Conservation (phyloP, 2,329 filamentous ascomycete genomes). For the Xylogone sp. region DNA sequence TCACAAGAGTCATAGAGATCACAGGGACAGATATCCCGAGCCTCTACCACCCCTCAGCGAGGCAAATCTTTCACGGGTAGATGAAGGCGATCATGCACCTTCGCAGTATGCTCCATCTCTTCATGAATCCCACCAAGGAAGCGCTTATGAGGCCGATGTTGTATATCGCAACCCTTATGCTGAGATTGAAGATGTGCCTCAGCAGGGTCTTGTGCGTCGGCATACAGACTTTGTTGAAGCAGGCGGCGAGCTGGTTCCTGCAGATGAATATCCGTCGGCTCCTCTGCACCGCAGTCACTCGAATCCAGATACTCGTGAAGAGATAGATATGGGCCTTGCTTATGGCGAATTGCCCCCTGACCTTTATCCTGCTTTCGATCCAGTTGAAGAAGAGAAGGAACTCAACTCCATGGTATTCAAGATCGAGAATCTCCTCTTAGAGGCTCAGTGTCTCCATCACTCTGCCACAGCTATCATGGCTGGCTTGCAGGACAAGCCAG, state of each 20-base stretch:
- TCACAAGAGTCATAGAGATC: constrained; percentile 13
- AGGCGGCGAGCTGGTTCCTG: constrained; percentile 1
- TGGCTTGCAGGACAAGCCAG: constrained; percentile 76
- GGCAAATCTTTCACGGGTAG: constrained; percentile 17
- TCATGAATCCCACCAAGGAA: background rate
- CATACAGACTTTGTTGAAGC: constrained; percentile 20
- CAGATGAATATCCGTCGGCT: constrained; percentile 13
- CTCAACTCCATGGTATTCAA: constrained; percentile 66
- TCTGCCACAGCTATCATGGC: constrained; percentile 79
- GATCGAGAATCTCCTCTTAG: constrained; percentile 75
- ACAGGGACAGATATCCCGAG: constrained; percentile 3
- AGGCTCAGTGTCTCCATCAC: constrained; percentile 85
- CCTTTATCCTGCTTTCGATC: constrained; percentile 46
- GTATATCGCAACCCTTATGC: constrained; percentile 6
- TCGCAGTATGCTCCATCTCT: background rate
- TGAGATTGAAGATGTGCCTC: constrained; percentile 13
- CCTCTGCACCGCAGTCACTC: constrained; percentile 19
- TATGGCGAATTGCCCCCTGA: constrained; percentile 81
- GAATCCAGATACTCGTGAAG: constrained; percentile 26
- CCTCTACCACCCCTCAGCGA: constrained; percentile 20
- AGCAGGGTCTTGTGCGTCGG: constrained; percentile 16
- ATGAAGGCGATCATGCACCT: constrained; percentile 14
- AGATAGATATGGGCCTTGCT: constrained; percentile 86
- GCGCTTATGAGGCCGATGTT: background rate
- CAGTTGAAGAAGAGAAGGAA: constrained; percentile 45